Percentiles rank a stretch among this genome's conserved stretches.
Evolutionary conservation across 1,284 basidiomycete genomes (phyloP).

Genomic region (Fomes fomentarius): DNA sequence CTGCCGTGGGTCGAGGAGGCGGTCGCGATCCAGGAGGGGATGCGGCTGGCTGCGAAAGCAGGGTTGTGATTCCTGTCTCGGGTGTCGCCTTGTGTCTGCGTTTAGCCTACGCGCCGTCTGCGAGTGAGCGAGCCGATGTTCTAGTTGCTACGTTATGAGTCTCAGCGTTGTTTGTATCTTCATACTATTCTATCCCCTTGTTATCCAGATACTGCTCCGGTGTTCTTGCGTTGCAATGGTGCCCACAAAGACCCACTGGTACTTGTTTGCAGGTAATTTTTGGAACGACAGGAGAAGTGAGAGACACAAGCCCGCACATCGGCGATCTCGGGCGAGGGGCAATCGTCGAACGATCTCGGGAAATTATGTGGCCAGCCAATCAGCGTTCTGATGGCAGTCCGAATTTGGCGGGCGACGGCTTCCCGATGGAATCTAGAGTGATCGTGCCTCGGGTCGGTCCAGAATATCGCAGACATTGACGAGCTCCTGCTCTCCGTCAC

Average conservation of each 20-base stretch:
- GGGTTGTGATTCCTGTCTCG: not conserved
- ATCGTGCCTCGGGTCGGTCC: slow-evolving; percentile 16
- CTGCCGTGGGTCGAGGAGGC: slow-evolving; percentile 88
- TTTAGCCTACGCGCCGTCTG: no score
- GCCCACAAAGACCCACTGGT: no score
- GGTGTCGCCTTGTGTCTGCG: no score
- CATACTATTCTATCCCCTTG: not conserved
- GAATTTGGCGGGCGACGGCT: slow-evolving; percentile 20
- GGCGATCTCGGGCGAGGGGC: not conserved
- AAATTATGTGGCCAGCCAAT: slow-evolving; percentile 20
- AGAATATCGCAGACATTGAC: slow-evolving; percentile 3
- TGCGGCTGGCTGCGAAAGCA: slow-evolving; percentile 41
- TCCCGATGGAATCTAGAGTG: slow-evolving; percentile 27
- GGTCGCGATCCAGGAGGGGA: slow-evolving; percentile 58
- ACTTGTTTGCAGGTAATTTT: no score
- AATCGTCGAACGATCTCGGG: slow-evolving; percentile 22
- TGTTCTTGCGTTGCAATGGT: no score
- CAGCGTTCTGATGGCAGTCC: slow-evolving; percentile 1
- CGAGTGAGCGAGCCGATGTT: not conserved
- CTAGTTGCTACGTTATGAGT: not conserved
- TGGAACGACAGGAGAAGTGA: not conserved
- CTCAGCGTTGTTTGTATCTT: not conserved
- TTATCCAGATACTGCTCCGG: not conserved
- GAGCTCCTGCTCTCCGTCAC: slow-evolving; percentile 19
- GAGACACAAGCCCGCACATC: no score